These are phyloP conservation scores for Fusarium foetens DNA, from an alignment of 2,329 filamentous ascomycete genomes.

Conservation along the genomic window DNA sequence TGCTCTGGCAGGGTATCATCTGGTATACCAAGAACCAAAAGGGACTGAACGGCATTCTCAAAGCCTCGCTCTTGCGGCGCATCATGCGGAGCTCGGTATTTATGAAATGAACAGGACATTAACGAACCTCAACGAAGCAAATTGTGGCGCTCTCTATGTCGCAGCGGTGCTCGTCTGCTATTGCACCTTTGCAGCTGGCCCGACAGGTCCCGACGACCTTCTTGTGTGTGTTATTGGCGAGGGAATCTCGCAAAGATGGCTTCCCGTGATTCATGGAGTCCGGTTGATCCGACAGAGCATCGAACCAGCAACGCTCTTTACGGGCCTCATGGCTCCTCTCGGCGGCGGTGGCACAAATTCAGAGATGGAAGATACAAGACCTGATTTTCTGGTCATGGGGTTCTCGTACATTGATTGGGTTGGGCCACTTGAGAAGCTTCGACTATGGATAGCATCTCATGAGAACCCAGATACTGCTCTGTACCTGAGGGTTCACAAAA, in stretches of 20 bases:
- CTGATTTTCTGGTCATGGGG: slow-evolving; percentile 36
- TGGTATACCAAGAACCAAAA: slow-evolving; percentile 36
- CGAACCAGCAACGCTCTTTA: slow-evolving; percentile 44
- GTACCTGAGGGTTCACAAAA: slow-evolving; percentile 37
- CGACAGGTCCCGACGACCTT: slow-evolving; percentile 43
- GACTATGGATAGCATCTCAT: slow-evolving; percentile 39
- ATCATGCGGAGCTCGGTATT: slow-evolving; percentile 43
- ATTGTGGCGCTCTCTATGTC: slow-evolving; percentile 47
- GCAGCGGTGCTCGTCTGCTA: slow-evolving; percentile 45
- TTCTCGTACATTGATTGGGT: slow-evolving; percentile 41
- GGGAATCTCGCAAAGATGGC: slow-evolving; percentile 38
- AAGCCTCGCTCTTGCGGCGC: slow-evolving; percentile 37
- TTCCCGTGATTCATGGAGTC: slow-evolving; percentile 43
- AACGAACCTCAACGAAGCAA: slow-evolving; percentile 38
- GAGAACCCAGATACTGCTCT: slow-evolving; percentile 41
- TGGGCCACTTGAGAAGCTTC: slow-evolving; percentile 35
- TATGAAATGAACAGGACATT: slow-evolving; percentile 42
- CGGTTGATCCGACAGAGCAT: slow-evolving; percentile 41
- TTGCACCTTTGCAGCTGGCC: slow-evolving; percentile 47
- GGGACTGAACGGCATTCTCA: slow-evolving; percentile 31
- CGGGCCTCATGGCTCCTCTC: slow-evolving; percentile 42
- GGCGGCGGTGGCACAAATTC: slow-evolving; percentile 19
- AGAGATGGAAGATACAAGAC: slow-evolving; percentile 30
- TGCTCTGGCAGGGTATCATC: slow-evolving; percentile 44
- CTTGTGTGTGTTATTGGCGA: slow-evolving; percentile 43